These are phyloP conservation scores for Pyricularia sp. DNA, from an alignment of 2,329 filamentous ascomycete species.

Conservation along the genomic window DNA sequence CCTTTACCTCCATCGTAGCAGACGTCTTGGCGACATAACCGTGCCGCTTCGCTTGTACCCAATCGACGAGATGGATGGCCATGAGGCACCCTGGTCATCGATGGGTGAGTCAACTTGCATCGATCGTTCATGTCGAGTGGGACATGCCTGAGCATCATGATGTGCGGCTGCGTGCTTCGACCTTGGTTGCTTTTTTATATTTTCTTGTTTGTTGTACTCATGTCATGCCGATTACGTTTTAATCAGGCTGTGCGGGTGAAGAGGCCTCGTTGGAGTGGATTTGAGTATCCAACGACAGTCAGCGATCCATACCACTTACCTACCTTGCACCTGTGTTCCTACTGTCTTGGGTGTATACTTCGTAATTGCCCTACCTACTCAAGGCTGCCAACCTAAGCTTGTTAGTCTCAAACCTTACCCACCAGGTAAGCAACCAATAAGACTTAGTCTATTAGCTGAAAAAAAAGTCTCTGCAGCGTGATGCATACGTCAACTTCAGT, in stretches of 20 bases:
- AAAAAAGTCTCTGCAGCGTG: neutral
- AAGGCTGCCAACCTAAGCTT: neutral
- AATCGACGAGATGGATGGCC: neutral
- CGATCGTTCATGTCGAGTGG: neutral
- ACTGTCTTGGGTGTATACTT: no score
- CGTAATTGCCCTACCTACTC: no score
- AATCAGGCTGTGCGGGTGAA: neutral
- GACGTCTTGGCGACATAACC: neutral
- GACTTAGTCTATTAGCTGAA: neutral
- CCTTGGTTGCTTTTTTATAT: neutral
- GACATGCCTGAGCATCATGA: neutral
- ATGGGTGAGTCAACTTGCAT: neutral
- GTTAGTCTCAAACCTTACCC: neutral
- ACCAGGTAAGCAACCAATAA: neutral
- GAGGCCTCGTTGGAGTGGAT: neutral
- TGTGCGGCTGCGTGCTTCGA: neutral
- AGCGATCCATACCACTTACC: neutral
- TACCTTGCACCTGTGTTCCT: neutral
- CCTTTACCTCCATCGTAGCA: neutral
- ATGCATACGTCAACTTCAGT: neutral
- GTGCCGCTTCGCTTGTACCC: neutral
- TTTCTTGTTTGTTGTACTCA: neutral
- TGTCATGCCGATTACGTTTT: neutral
- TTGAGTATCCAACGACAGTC: neutral
- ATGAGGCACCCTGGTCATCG: neutral